phyloP scores from a whole-genome alignment of 176 grass and related monocot genomes.

The Hordeum vulgare region MorexV3_pseudomolecules_assembly NC_058518.1:184646737-184647236 shows the following conservation, averaged over 20 bases:
- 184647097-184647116: conserved; percentile 15
- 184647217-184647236: not conserved
- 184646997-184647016: conserved; percentile 27
- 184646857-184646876: conserved; percentile 55
- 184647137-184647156: not conserved
- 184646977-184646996: conserved; percentile 6
- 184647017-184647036: conserved; percentile 35
- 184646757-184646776: conserved; percentile 49
- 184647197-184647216: not conserved
- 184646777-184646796: conserved; percentile 14
- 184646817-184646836: not conserved
- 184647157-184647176: not conserved
- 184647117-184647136: not conserved
- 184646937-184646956: conserved; percentile 23
- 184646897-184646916: conserved; percentile 74
- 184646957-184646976: conserved; percentile 7
- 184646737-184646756: conserved; percentile 36
- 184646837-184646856: conserved; percentile 19
- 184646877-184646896: conserved; percentile 83
- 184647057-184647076: conserved; percentile 28
- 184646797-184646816: conserved; percentile 12
- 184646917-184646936: conserved; percentile 94
- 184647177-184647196: not conserved
- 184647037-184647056: conserved; percentile 32
- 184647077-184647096: conserved; percentile 13